Evolutionary conservation across 2,329 filamentous ascomycete genomes (phyloP), one percentile per base, ranked within the genome.

Genomic region (Harringtonia lauricola): DNA sequence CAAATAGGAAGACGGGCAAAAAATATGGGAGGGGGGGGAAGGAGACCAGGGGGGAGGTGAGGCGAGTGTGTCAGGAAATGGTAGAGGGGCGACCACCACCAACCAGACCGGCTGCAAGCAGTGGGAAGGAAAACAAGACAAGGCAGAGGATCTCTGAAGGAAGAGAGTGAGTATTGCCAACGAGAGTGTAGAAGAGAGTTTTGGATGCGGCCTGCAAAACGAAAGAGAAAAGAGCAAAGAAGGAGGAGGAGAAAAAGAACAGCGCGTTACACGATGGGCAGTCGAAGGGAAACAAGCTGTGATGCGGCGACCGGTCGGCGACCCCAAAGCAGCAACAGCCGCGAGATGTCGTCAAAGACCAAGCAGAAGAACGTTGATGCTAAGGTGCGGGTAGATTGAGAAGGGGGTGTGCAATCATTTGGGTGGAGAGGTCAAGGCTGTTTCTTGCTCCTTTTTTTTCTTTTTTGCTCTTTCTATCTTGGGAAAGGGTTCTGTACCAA

Each of bases 1-100:
- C 49, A 51, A 51, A 48, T 51, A 49, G 38, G 46, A 44, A 37
- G 47, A 43, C 26, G 31, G 31, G 28, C 21, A 31, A 12, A 17
- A 22, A 22, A 15, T 21, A 14, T 10, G 35, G 15, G 18, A n/a
- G 29, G 22, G 15, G 26, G 38, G 36, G 13, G 24, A 14, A 24
- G 34, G 35, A 30, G 28, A 31, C 15, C 17, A 34, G 37, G 41
- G 42, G 42, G 19, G 24, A 34, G 38, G 37, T 24, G 30, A n/a
- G 33, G 30, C 29, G 18, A 26, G 39, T n/a, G 31, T 18, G 19
- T 34, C 17, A 26, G 31, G 19, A 38, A 28, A 36, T 13, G 9
- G 14, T 17, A 24, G 21, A 41, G 14, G 28, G 21, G 24, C 17
- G 33, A 26, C 24, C 24, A 10, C 24, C 24, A 26, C 24, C 24